Evolutionary conservation across 2,329 filamentous ascomycete genomes (phyloP), one percentile per base, ranked within the genome.

Genomic region (Incumbomyces lentus): DNA sequence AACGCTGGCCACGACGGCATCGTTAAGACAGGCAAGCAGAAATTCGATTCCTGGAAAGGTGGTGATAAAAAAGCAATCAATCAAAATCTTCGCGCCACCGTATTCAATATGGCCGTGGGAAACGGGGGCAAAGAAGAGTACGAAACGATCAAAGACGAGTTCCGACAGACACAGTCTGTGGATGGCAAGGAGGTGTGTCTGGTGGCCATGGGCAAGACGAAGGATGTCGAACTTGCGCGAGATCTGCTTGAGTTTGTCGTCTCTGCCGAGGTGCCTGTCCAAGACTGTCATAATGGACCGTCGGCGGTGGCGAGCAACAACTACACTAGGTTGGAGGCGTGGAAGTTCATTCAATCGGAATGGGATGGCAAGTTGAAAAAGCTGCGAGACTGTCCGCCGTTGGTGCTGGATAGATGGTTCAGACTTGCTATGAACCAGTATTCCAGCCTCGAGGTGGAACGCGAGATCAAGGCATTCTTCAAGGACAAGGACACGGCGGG

Each of bases 151-250:
- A 87, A 90, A 70, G 79, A 86, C 46, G 89, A 95, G 63, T 96
- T 86, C 74, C 74, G 79, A 52, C 81, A 73, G 42, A 92, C 87
- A 11, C 82, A 83, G 44, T 86, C 88, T 6, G 81, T 95, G 32
- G 92, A 96, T 59, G 89, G 88, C 58, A 93, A 89, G 66, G 88
- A 95, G 56, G 84, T 94, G 53, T 84, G 80, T 55, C 76, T 96
- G 2, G 72, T 76, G 32, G 79, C 84, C 3, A 75, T 98, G 37
- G 87, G 88, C 30, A 78, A 81, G 33, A 80, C 84, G 16, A 81
- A 82, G 57, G 78, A 86, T 46, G 62, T 71, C 1, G 76, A 79
- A 8, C 70, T 95, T 26, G 79, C 93, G 37, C 69, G 75, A 47
- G 67, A 82, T 60, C 73, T 81, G 75, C 60, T 84, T 72, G 57